Percentiles rank a stretch among this genome's conserved stretches.
phyloP scores from a whole-genome alignment of 257 asterid genomes.

The Jaltomata sinuosa region DNA sequence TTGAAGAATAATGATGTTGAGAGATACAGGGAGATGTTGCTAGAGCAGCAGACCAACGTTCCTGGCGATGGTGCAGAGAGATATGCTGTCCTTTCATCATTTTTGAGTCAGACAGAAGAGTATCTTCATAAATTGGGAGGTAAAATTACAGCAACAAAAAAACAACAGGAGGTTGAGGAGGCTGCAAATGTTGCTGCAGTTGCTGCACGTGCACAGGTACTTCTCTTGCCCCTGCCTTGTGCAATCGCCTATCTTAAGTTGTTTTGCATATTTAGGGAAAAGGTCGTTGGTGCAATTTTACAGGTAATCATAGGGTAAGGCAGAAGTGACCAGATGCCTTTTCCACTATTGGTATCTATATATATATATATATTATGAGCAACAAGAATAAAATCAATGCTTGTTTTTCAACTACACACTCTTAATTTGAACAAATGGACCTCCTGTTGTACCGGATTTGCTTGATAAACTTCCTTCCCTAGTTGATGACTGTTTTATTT shows the following conservation, averaged over 20 bases:
- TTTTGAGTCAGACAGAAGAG: constrained; percentile 88
- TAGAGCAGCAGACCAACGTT: constrained; percentile 83
- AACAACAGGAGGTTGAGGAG: constrained; percentile 98
- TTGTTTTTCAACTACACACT: background rate
- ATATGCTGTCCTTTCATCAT: constrained; percentile 91
- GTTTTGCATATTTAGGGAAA: background rate
- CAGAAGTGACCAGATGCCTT: background rate
- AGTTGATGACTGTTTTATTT: background rate
- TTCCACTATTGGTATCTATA: background rate
- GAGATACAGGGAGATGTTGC: constrained; percentile 94
- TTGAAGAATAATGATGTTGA: constrained; percentile 96
- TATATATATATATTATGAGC: background rate
- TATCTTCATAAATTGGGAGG: constrained; percentile 88
- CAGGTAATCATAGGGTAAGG: background rate
- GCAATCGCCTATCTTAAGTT: background rate
- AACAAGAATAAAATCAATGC: background rate
- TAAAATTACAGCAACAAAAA: constrained; percentile 90
- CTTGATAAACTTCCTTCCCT: background rate
- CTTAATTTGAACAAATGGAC: background rate
- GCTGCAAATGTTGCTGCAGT: constrained; percentile 79
- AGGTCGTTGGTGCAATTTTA: background rate
- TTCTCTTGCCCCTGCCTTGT: constrained; percentile 13
- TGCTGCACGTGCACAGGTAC: constrained; percentile 90
- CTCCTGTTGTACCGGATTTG: background rate
- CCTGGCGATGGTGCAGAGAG: constrained; percentile 97